Conservation (phyloP, 305 asterid genomes). For the Solanum hybrid region DNA sequence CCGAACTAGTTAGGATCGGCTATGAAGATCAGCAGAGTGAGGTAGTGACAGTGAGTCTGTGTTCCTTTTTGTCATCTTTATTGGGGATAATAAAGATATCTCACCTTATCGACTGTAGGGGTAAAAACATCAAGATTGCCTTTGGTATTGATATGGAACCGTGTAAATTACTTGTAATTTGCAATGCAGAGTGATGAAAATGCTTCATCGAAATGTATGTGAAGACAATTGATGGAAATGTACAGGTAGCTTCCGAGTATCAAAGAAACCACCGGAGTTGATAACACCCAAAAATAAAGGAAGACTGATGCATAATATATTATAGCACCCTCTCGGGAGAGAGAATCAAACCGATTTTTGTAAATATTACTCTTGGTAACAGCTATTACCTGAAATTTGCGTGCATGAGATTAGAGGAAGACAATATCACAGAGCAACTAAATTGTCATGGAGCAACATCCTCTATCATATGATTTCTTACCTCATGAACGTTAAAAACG, state of each 20-base stretch:
- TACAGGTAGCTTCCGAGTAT: conserved; percentile 95
- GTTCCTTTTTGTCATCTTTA: background rate
- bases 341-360: conserved; percentile 77
- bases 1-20: background rate
- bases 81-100: background rate
- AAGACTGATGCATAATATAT: conserved; percentile 93
- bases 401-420: background rate
- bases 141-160: conserved; percentile 58
- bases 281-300: conserved; percentile 16
- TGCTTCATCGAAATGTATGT: conserved; percentile 95
- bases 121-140: conserved; percentile 95
- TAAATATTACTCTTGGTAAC: conserved; percentile 76
- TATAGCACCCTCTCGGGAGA: conserved; percentile 71
- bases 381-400: conserved; percentile 83
- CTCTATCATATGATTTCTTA: conserved; percentile 8
- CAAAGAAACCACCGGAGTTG: conserved; percentile 92
- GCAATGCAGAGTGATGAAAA: conserved; percentile 97
- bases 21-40: background rate
- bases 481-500: conserved; percentile 97
- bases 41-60: background rate
- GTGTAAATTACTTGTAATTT: conserved; percentile 90
- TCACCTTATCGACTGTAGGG: conserved; percentile 94
- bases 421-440: background rate
- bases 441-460: background rate
- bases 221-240: conserved; percentile 95